Base-by-base conservation (phyloP, 202 grass and related monocot genomes). In the Setaria viridis region DNA sequence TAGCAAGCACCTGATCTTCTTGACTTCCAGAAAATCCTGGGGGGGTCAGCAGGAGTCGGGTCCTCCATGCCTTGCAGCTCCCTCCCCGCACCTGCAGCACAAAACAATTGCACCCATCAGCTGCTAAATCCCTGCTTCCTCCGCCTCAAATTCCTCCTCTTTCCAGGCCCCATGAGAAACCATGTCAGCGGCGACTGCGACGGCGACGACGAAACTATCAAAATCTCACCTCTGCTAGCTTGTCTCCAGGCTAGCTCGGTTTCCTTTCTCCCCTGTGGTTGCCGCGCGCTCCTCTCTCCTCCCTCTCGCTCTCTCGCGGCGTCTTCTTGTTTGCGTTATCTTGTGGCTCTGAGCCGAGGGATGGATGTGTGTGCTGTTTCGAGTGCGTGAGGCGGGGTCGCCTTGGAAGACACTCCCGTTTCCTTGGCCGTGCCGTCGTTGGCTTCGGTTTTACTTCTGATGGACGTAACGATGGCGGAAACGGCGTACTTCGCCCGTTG, bases 21-120 rank as follows among this genome's bases (percentile, higher is more conserved):
- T 0, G 90, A 95, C 58, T 95, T 96, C 93, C 93, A 99, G 79
- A 94, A 96, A 85, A 99, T 87, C 48, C 67, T 78, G 9, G 96
- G 91, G 56, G 91, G 90, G 39, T 93, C 91, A 77, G 79, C 91
- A 17, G 88, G 59, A 65, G 82, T 74, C 17, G 91, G 89, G 17
- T 94, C 91, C 67, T 94, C 88, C 91, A 94, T 95, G 73, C 43
- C 54, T 49, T 1, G 11, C 60, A 9, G 59, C 48, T 59, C 60
- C 53, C 47, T 48, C 20, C 62, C 80, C 84, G 69, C 65, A 53
- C 29, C 60, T 63, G 33, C 70, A 85, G 41, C 25, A 72, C 54
- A 32, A 54, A 72, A 47, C 45, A 50, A 73, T 45, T 11, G 65
- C 46, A 79, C 67, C 8, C 80, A 47, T 84, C 73, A 88, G 64